A percentile compares a stretch with the other conserved stretches of the same genome.
Conservation (phyloP, 495 filamentous ascomycete species). For the Penicillium coprophilum region DNA sequence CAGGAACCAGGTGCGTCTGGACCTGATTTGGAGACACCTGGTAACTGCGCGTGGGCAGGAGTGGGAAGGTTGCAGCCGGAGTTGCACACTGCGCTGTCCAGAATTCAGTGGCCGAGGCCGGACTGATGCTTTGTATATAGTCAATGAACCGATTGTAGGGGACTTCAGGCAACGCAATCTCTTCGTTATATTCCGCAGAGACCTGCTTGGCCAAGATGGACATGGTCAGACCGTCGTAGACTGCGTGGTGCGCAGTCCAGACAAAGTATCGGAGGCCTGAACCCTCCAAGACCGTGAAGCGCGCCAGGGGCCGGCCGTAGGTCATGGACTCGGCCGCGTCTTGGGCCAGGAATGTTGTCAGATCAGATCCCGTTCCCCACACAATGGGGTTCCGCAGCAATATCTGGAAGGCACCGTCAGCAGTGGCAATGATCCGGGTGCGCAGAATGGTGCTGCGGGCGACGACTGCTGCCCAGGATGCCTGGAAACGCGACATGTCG, state of each 20-base stretch:
- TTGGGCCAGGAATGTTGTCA: too few relatives aligned
- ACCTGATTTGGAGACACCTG: too few relatives aligned
- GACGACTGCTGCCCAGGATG: slow-evolving; percentile 36
- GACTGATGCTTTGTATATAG: not conserved
- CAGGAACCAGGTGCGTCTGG: too few relatives aligned
- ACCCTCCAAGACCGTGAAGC: not conserved
- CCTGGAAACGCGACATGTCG: not conserved
- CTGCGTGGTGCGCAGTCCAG: slow-evolving; percentile 61
- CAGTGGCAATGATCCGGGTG: slow-evolving; percentile 37
- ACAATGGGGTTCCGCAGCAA: not conserved
- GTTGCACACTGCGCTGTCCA: not conserved
- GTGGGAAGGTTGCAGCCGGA: too few relatives aligned
- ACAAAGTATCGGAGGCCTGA: not conserved
- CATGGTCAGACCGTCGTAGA: slow-evolving; percentile 59
- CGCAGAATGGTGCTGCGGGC: slow-evolving; percentile 34
- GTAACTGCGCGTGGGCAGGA: too few relatives aligned
- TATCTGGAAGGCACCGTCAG: slow-evolving; percentile 2
- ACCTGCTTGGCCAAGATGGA: slow-evolving; percentile 47
- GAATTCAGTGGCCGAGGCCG: not conserved
- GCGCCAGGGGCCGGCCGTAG: not conserved
- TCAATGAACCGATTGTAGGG: slow-evolving; percentile 1
- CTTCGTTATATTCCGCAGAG: slow-evolving; percentile 33
- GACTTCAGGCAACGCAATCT: slow-evolving; percentile 20
- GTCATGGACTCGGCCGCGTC: not conserved
- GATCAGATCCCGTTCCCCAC: too few relatives aligned